These are phyloP conservation scores for Simplicillium sp. DNA, from an alignment of 2,329 filamentous ascomycete genomes.

Conservation along the genomic window DNA sequence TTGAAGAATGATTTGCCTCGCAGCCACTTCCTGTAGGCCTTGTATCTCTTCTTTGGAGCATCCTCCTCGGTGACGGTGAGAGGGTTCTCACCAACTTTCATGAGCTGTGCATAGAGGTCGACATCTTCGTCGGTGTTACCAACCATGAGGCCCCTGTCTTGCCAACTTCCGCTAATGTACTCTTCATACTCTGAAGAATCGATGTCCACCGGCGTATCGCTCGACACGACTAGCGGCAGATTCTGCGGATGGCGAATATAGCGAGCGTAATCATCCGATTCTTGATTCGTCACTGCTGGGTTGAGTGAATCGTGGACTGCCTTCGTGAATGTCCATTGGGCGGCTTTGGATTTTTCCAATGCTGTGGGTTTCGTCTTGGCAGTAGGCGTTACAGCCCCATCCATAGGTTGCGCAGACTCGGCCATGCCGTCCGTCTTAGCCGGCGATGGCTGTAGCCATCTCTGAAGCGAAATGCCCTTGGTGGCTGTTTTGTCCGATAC, in stretches of 20 bases:
- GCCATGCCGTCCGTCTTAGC: slow-evolving; percentile 17
- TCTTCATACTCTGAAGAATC: slow-evolving; percentile 64
- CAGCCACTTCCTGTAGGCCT: slow-evolving; percentile 92
- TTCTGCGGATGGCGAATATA: slow-evolving; percentile 87
- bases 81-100: slow-evolving; percentile 71
- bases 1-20: slow-evolving; percentile 94
- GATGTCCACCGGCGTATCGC: slow-evolving; percentile 51
- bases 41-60: slow-evolving; percentile 85
- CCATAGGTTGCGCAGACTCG: slow-evolving; percentile 9
- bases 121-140: slow-evolving; percentile 36
- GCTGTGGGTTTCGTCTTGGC: slow-evolving; percentile 44
- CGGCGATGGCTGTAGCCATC: slow-evolving; percentile 48
- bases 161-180: slow-evolving; percentile 63
- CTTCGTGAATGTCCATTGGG: slow-evolving; percentile 82
- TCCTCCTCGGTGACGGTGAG: slow-evolving; percentile 85
- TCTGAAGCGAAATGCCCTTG: slow-evolving; percentile 45
- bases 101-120: slow-evolving; percentile 63
- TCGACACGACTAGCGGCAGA: slow-evolving; percentile 71
- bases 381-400: slow-evolving; percentile 10
- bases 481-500: slow-evolving; percentile 26
- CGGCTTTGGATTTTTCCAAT: slow-evolving; percentile 69
- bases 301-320: slow-evolving; percentile 80
- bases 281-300: slow-evolving; percentile 65
- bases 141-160: slow-evolving; percentile 46
- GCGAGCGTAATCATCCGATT: slow-evolving; percentile 76